Conservation (phyloP, 2,329 filamentous ascomycete genomes). For the Fonsecaea erecta region DNA sequence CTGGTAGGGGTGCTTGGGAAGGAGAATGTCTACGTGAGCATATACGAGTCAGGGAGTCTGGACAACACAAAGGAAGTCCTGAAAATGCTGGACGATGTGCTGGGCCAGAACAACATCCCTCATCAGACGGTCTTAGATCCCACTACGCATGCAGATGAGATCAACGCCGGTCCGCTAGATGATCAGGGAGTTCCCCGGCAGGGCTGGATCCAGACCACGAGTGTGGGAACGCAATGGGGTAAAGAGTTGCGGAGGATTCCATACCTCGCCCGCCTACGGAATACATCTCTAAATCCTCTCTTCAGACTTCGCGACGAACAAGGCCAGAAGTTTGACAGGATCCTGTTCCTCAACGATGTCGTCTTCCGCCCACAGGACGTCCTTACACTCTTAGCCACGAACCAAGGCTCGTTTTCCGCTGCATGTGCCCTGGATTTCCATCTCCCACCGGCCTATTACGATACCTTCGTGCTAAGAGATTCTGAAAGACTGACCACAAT, state of each 20-base stretch:
- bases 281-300: conserved; percentile 66
- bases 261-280: conserved; percentile 68
- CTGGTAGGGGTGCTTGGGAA: conserved; percentile 63
- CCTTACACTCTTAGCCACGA: conserved; percentile 62
- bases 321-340: conserved; percentile 61
- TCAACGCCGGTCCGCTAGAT: conserved; percentile 49
- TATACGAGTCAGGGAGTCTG: conserved; percentile 71
- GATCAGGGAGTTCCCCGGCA: conserved; percentile 46
- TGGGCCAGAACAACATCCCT: conserved; percentile 50
- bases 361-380: conserved; percentile 59
- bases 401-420: conserved; percentile 64
- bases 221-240: conserved; percentile 41
- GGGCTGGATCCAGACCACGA: conserved; percentile 63
- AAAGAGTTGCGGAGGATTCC: conserved; percentile 69
- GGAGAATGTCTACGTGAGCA: conserved; percentile 69
- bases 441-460: conserved; percentile 69
- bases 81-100: conserved; percentile 56
- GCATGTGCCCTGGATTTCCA: conserved; percentile 74
- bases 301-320: conserved; percentile 50
- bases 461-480: conserved; percentile 74
- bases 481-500: conserved; percentile 66
- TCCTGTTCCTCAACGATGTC: conserved; percentile 62
- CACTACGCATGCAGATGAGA: conserved; percentile 63
- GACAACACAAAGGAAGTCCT: conserved; percentile 70
- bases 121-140: conserved; percentile 63